Evolutionary conservation across 345 rosid genomes (phyloP).

Genomic region (Litchi chinensis): DNA sequence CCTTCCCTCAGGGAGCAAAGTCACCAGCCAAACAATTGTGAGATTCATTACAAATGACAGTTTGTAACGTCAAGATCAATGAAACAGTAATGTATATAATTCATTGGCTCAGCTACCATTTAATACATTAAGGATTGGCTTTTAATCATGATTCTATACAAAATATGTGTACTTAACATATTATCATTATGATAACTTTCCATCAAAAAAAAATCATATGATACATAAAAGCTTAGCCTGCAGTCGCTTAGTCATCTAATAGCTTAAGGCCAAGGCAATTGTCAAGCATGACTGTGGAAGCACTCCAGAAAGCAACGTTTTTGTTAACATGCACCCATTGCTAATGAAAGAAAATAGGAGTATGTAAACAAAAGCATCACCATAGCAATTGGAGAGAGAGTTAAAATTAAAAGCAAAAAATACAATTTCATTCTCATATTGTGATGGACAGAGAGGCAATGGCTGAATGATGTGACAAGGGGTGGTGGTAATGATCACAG

Average conservation of each 20-base stretch:
- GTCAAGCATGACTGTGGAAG: not conserved
- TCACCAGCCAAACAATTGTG: not conserved
- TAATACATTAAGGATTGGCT: too few relatives aligned
- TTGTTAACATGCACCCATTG: not conserved
- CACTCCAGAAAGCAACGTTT: not conserved
- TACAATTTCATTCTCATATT: not conserved
- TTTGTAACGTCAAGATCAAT: not conserved
- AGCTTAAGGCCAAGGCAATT: not conserved
- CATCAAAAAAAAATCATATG: not conserved
- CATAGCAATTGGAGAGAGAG: too few relatives aligned
- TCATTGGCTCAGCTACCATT: not conserved
- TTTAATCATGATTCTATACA: not conserved
- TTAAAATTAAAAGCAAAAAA: too few relatives aligned
- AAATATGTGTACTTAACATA: not conserved
- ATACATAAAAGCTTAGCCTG: not conserved
- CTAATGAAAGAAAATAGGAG: not conserved
- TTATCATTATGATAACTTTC: not conserved
- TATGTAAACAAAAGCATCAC: too few relatives aligned
- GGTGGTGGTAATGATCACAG: not conserved
- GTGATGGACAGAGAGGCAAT: not conserved
- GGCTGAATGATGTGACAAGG: not conserved
- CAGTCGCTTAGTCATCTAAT: not conserved
- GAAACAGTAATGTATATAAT: not conserved
- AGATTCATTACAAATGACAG: not conserved
- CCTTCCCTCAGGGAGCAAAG: not conserved